Evolutionary conservation across 768 basidiomycete genomes (phyloP).

Genomic region (Galerina marginata): DNA sequence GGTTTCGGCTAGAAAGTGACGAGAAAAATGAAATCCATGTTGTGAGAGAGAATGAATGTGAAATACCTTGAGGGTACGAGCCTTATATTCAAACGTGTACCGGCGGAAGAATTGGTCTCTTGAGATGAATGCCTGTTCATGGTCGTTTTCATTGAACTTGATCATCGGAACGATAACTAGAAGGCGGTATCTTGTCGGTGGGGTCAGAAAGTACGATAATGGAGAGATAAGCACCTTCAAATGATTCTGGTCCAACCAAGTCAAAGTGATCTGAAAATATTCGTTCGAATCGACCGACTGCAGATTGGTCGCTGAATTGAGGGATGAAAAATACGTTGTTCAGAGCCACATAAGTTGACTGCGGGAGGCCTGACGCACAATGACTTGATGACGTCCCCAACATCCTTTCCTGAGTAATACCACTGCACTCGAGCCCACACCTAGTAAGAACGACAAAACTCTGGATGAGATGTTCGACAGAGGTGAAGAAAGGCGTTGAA

Average conservation of each 20-base stretch:
- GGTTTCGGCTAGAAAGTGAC: conserved; percentile 46
- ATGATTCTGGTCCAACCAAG: conserved; percentile 47
- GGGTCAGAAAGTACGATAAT: background rate
- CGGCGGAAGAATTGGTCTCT: conserved; percentile 51
- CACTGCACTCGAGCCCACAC: conserved; percentile 62
- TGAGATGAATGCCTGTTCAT: conserved; percentile 45
- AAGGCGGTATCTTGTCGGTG: background rate
- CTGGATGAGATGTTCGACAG: background rate
- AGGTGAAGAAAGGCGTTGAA: background rate
- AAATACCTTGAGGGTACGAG: conserved; percentile 41
- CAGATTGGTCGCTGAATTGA: conserved; percentile 9
- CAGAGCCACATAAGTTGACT: background rate
- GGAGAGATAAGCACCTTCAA: conserved; percentile 45
- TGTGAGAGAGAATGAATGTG: background rate
- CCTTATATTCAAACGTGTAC: conserved; percentile 44
- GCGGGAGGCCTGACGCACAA: conserved; percentile 44
- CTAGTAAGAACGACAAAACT: conserved; percentile 27
- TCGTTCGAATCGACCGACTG: conserved; percentile 54
- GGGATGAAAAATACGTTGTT: background rate
- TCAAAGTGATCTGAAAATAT: conserved; percentile 55
- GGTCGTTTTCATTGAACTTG: conserved; percentile 42
- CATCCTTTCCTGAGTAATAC: conserved; percentile 60
- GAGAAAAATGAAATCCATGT: background rate
- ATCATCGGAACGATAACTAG: conserved; percentile 42
- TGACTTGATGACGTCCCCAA: conserved; percentile 45